Conservation (phyloP, 495 filamentous ascomycete species). For the Podospora sp. region DNA sequence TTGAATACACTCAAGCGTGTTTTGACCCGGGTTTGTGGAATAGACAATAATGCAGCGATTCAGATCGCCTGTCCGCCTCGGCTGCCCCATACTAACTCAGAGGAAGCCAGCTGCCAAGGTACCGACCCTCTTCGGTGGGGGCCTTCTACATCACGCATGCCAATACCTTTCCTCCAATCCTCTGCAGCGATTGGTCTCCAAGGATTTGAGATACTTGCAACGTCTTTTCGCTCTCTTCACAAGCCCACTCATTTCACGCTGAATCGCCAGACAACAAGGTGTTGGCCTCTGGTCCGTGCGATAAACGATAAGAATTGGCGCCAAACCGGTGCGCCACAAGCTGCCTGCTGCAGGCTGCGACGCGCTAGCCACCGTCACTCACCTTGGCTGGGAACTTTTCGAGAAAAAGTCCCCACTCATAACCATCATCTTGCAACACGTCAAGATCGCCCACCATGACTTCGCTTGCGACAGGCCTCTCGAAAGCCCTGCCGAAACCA, state of each 20-base stretch:
- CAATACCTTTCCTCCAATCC: too few species aligned
- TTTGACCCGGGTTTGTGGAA: not conserved
- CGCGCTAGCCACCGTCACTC: slow-evolving; percentile 25
- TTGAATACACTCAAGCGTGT: slow-evolving; percentile 1
- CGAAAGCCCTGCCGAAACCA: slow-evolving; percentile 83
- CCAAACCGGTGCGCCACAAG: not conserved
- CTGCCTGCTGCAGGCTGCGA: not conserved
- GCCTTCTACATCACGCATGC: too few species aligned
- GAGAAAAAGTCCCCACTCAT: slow-evolving; percentile 22
- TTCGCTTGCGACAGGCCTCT: slow-evolving; percentile 73
- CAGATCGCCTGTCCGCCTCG: not conserved
- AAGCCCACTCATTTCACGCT: not conserved
- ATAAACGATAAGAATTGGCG: slow-evolving; percentile 1
- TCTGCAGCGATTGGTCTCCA: too few species aligned
- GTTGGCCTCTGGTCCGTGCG: not conserved
- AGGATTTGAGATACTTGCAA: too few species aligned
- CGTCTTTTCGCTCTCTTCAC: not conserved
- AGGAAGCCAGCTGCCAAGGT: too few species aligned
- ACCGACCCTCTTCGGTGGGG: too few species aligned
- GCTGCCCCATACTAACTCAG: not conserved
- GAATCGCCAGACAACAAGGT: not conserved
- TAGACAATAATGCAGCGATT: not conserved
- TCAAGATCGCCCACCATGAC: slow-evolving; percentile 54
- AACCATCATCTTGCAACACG: slow-evolving; percentile 18
- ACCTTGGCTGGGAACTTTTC: slow-evolving; percentile 31